Evolutionary conservation across 2,329 filamentous ascomycete species (phyloP).

Genomic region (Verticillium nubilum): DNA sequence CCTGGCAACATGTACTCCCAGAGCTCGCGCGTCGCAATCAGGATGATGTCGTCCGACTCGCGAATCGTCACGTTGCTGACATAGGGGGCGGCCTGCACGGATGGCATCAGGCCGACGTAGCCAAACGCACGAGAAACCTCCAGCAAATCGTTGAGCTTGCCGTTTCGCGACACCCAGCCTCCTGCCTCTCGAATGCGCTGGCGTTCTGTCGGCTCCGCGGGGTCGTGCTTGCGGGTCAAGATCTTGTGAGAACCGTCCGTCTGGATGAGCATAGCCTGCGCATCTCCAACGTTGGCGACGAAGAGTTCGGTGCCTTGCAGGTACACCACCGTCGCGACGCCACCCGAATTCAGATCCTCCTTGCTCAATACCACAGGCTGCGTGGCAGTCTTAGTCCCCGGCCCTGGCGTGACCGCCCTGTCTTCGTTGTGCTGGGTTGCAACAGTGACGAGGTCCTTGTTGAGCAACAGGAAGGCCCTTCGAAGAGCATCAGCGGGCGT

Average conservation of each 20-base stretch:
- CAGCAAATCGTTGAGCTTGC: slow-evolving; percentile 85
- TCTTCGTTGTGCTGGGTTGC: slow-evolving; percentile 78
- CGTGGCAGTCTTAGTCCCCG: slow-evolving; percentile 53
- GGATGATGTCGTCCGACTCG: slow-evolving; percentile 88
- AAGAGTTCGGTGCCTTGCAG: slow-evolving; percentile 85
- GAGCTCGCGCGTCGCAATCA: slow-evolving; percentile 85
- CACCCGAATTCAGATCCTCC: slow-evolving; percentile 85
- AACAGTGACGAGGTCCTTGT: slow-evolving; percentile 87
- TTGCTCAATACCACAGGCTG: slow-evolving; percentile 75
- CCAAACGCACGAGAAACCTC: slow-evolving; percentile 93
- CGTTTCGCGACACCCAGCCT: slow-evolving; percentile 91
- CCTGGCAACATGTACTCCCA: slow-evolving; percentile 93
- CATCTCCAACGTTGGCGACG: slow-evolving; percentile 92
- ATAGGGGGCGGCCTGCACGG: slow-evolving; percentile 86
- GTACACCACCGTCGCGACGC: slow-evolving; percentile 88
- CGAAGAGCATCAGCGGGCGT: slow-evolving; percentile 78
- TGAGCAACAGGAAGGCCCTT: slow-evolving; percentile 80
- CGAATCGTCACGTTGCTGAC: slow-evolving; percentile 72
- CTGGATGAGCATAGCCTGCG: slow-evolving; percentile 90
- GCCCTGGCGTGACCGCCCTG: slow-evolving; percentile 56
- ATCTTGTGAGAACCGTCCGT: slow-evolving; percentile 79
- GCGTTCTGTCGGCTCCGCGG: slow-evolving; percentile 77
- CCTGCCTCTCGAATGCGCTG: slow-evolving; percentile 90
- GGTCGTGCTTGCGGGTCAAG: slow-evolving; percentile 88
- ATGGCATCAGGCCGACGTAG: slow-evolving; percentile 86